Conservation (phyloP, 2,329 filamentous ascomycete species). For the Drechslerella coelobrocha region DNA sequence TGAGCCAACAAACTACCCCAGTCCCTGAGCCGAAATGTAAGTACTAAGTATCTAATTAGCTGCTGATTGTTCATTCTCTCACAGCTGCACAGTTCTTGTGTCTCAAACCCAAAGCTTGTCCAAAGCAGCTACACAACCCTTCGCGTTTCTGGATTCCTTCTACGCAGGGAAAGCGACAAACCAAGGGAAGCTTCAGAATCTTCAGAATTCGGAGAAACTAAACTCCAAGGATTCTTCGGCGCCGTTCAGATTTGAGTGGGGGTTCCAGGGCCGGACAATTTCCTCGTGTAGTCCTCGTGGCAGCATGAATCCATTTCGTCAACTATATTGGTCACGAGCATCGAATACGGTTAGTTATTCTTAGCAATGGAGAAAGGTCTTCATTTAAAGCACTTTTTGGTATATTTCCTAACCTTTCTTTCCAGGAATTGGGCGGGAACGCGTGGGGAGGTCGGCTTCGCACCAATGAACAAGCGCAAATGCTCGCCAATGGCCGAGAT, state of each 20-base stretch:
- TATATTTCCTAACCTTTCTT: conserved; percentile 16
- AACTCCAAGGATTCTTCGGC: not conserved
- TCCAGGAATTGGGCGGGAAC: conserved; percentile 24
- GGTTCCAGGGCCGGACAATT: conserved; percentile 43
- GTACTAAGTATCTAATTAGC: too few relatives aligned
- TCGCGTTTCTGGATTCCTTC: too few relatives aligned
- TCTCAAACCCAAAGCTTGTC: too few relatives aligned
- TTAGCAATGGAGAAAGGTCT: conserved; percentile 24
- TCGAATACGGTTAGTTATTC: conserved; percentile 31
- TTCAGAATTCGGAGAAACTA: not conserved
- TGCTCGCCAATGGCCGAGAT: conserved; percentile 41
- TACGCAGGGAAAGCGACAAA: too few relatives aligned
- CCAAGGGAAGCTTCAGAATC: too few relatives aligned
- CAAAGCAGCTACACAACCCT: too few relatives aligned
- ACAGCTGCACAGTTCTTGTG: too few relatives aligned
- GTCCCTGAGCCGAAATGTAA: too few relatives aligned
- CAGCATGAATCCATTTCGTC: conserved; percentile 8
- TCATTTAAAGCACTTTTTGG: not conserved
- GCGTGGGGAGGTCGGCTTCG: conserved; percentile 30
- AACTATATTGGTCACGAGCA: conserved; percentile 42
- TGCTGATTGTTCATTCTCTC: too few relatives aligned
- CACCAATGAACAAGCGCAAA: conserved; percentile 39
- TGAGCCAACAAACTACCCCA: too few relatives aligned
- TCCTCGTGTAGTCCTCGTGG: conserved; percentile 40
- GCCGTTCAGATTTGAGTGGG: conserved; percentile 14